Percentiles rank a stretch among this genome's conserved stretches.
phyloP scores from a whole-genome alignment of 768 basidiomycete genomes.

The Amanita pseudoporphyria region DNA sequence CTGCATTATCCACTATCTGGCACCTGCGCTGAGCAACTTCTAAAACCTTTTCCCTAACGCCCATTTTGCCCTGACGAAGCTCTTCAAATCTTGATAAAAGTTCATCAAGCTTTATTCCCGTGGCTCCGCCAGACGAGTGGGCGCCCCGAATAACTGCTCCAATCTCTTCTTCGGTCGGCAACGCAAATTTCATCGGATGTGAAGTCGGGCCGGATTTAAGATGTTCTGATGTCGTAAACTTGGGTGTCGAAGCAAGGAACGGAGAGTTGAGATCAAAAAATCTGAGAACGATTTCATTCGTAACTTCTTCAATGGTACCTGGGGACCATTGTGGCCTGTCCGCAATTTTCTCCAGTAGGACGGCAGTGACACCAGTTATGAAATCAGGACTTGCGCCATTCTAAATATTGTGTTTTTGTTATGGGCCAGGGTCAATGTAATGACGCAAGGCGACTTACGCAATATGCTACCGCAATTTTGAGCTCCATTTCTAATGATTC shows the following conservation, averaged over 20 bases:
- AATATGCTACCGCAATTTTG: conserved; percentile 81
- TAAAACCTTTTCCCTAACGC: conserved; percentile 65
- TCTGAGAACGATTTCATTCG: conserved; percentile 41
- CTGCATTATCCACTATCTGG: conserved; percentile 44
- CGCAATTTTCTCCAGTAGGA: conserved; percentile 38
- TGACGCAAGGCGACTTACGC: conserved; percentile 44
- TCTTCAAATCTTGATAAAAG: conserved; percentile 46
- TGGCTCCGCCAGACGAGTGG: conserved; percentile 50
- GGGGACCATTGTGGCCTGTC: conserved; percentile 68
- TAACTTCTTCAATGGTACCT: conserved; percentile 46
- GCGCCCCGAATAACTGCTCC: conserved; percentile 54
- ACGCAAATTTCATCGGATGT: conserved; percentile 33
- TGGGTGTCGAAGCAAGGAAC: conserved; percentile 35
- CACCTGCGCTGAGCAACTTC: conserved; percentile 71
- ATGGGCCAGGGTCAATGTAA: conserved; percentile 10
- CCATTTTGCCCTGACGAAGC: conserved; percentile 41
- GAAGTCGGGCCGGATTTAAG: conserved; percentile 15
- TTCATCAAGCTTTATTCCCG: conserved; percentile 53
- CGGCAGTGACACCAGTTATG: conserved; percentile 64
- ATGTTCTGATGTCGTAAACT: conserved; percentile 30
- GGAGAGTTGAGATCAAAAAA: conserved; percentile 60
- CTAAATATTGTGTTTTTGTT: conserved; percentile 28
- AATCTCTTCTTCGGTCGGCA: conserved; percentile 78
- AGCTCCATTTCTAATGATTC: conserved; percentile 79
- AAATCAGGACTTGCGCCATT: conserved; percentile 79